These are phyloP conservation scores for Rostrohypoxylon terebratum DNA, from an alignment of 495 filamentous ascomycete species.

Conservation along the genomic window DNA sequence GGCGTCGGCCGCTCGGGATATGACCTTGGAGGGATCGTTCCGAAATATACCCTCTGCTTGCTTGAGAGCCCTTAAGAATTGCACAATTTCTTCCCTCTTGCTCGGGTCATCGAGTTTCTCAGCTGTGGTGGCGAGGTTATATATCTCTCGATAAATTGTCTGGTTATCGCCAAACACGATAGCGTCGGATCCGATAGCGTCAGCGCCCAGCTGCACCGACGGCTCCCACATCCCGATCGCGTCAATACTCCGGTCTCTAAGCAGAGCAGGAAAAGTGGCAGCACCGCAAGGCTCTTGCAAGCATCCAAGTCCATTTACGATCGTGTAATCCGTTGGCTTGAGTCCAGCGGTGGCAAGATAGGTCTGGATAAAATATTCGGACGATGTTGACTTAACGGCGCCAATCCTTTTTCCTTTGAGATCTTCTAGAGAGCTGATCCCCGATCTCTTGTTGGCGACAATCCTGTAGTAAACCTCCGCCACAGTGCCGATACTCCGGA, in stretches of 20 bases:
- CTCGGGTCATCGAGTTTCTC: constrained; percentile 52
- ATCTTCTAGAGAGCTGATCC: constrained; percentile 51
- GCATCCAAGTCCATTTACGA: constrained; percentile 53
- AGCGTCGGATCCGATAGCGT: constrained; percentile 47
- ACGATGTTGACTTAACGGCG: constrained; percentile 53
- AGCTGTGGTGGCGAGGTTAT: constrained; percentile 55
- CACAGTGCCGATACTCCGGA: constrained; percentile 57
- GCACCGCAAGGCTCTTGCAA: constrained; percentile 54
- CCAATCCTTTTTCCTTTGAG: constrained; percentile 60
- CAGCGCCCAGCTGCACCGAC: constrained; percentile 53
- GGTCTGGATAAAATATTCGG: constrained; percentile 55
- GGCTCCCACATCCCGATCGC: constrained; percentile 62
- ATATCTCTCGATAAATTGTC: constrained; percentile 59
- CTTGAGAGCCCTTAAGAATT: constrained; percentile 54
- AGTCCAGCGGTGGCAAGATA: constrained; percentile 53
- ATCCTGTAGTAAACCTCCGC: constrained; percentile 59
- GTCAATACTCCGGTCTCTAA: constrained; percentile 51
- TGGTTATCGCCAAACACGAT: constrained; percentile 53
- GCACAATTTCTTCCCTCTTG: constrained; percentile 55
- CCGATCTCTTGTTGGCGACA: constrained; percentile 54
- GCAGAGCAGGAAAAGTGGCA: constrained; percentile 54
- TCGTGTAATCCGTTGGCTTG: constrained; percentile 47
- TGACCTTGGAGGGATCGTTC: constrained; percentile 51
- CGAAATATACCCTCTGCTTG: constrained; percentile 52
- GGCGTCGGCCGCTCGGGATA: constrained; percentile 43